Evolutionary conservation across 148 eudicot genomes (phyloP), one percentile per base, ranked within the genome.

Genomic region (Rhododendron ferrugineum): DNA sequence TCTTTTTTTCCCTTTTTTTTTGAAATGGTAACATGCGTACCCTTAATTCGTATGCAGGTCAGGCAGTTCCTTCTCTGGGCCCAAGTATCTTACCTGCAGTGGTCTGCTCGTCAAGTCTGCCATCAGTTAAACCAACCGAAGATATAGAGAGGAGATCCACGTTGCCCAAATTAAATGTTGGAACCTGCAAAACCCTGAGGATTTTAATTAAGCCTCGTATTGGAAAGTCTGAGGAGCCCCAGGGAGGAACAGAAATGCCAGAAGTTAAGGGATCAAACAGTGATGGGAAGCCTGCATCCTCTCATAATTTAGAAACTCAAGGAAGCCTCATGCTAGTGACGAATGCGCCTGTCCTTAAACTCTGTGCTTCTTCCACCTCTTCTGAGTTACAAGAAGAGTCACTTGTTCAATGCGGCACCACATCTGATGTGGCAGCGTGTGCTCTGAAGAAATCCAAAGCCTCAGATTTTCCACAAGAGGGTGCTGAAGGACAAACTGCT

Each of bases 131-230:
- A 82, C 85, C 85, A 60, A 72, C 78, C 14, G 95, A 91, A 82
- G 95, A 90, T 75, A 90, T 68, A 82, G 95, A 89, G 81, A 94
- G 85, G 89, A 87, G 83, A 82, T 78, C 58, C 32, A 72, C 81
- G 82, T 52, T 89, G 37, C 85, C 92, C 30, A 94, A 87, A 85
- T 34, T 84, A 3, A 88, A 13, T 76, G 50, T 84, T 86, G 95
- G 90, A 84, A 36, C 90, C 50, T 93, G 96, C 56, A 94, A 90
- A 93, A 40, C 42, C 42, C 36, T 78, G 47, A 92, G 99, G 90
- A 92, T 84, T 86, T 89, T 95, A 82, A 93, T 93, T 83, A 92
- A 96, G n/a, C 93, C 98, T 81, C 93, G 91, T 68, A 92, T 93
- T 85, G 42, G 26, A n/a, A 95, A 90, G 85, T 87, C 98, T 50